Conservation (phyloP, 345 rosid species). For the Corchorus olitorius region DNA sequence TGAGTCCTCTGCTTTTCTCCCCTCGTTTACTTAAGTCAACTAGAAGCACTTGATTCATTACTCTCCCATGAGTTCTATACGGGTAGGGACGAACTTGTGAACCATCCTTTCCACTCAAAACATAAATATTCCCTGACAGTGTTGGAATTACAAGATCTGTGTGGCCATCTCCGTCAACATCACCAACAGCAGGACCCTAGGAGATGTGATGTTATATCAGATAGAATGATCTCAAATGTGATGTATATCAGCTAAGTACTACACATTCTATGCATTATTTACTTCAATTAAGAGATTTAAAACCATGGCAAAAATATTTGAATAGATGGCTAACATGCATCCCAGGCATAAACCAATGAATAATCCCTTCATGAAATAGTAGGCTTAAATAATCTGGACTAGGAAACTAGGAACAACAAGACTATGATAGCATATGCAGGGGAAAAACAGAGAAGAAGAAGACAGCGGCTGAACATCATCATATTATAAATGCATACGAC, state of each 20-base stretch:
- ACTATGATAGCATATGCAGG: background rate
- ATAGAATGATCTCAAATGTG: background rate
- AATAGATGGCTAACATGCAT: constrained; percentile 10
- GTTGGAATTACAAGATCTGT: constrained; percentile 96
- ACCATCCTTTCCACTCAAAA: constrained; percentile 96
- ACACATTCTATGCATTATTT: background rate
- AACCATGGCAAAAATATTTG: background rate
- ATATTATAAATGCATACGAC: background rate
- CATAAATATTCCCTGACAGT: constrained; percentile 85
- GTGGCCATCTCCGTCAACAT: constrained; percentile 95
- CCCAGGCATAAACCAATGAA: background rate
- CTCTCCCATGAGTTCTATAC: constrained; percentile 96
- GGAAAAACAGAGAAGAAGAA: background rate
- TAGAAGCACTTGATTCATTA: constrained; percentile 97
- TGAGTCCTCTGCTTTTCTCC: constrained; percentile 83
- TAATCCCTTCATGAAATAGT: constrained; percentile 1
- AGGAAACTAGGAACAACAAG: background rate
- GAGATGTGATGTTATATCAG: constrained; percentile 23
- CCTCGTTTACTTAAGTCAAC: constrained; percentile 81
- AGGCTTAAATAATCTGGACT: background rate
- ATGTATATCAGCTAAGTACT: too few species aligned
- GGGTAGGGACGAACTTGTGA: constrained; percentile 86
- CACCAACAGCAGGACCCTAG: constrained; percentile 92
- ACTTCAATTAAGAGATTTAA: background rate
- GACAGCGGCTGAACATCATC: background rate